Evolutionary conservation across 1,284 basidiomycete species (phyloP).

Genomic region (Pseudozyma tsukubaensis): DNA sequence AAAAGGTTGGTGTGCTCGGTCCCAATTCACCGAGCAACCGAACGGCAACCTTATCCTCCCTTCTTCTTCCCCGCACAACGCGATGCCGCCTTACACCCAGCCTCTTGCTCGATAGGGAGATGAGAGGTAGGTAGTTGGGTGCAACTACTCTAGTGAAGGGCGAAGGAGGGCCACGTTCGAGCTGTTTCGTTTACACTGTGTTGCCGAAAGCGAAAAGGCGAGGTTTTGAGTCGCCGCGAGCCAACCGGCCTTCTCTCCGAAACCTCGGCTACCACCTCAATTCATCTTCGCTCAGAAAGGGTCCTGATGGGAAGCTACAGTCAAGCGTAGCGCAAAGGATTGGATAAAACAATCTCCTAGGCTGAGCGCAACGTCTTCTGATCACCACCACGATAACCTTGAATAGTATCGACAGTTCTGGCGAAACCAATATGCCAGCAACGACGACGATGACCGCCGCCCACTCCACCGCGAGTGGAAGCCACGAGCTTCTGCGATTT

Average conservation of each 20-base stretch:
- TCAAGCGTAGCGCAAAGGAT: too few species aligned
- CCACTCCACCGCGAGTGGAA: neutral
- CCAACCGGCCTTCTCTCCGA: too few species aligned
- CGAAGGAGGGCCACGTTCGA: too few species aligned
- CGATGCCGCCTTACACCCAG: neutral
- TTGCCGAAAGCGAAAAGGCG: too few species aligned
- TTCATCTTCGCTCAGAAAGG: too few species aligned
- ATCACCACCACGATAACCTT: constrained; percentile 5
- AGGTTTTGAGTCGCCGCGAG: too few species aligned
- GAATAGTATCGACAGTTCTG: neutral
- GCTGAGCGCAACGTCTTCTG: neutral
- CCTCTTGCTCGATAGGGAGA: neutral
- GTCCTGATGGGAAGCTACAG: too few species aligned
- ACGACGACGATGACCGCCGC: constrained; percentile 5
- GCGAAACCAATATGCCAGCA: neutral
- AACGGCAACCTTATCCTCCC: constrained; percentile 7
- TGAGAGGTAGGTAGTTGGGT: too few species aligned
- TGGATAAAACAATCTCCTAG: neutral
- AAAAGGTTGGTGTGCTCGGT: neutral
- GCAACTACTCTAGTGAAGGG: too few species aligned
- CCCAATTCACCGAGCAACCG: constrained; percentile 5
- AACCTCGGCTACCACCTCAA: too few species aligned
- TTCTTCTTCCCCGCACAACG: neutral
- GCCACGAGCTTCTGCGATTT: constrained; percentile 19
- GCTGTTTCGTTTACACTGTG: too few species aligned